These are phyloP conservation scores for Xylaria bambusicola DNA, from an alignment of 495 filamentous ascomycete genomes.

Conservation along the genomic window DNA sequence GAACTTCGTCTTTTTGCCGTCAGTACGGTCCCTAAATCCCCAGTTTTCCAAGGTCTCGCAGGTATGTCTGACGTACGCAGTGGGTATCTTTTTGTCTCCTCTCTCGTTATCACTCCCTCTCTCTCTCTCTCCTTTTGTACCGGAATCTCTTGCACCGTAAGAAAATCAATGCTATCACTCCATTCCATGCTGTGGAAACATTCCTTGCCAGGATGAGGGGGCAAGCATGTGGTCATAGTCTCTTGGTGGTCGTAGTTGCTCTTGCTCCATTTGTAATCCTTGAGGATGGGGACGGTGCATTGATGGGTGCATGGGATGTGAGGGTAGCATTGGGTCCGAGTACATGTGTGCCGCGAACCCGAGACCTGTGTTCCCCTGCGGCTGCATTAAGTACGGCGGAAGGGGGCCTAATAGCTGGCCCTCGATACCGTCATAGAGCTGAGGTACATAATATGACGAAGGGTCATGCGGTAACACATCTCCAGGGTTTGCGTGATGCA, in stretches of 20 bases:
- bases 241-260: slow-evolving; percentile 33
- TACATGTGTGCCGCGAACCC: slow-evolving; percentile 44
- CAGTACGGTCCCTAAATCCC: not conserved
- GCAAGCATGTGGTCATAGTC: slow-evolving; percentile 45
- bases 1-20: slow-evolving; percentile 1
- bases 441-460: slow-evolving; percentile 45
- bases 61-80: slow-evolving; percentile 23
- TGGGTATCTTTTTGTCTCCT: slow-evolving; percentile 31
- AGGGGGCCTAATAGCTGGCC: slow-evolving; percentile 49
- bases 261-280: slow-evolving; percentile 26
- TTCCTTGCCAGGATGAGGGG: slow-evolving; percentile 36
- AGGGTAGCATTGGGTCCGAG: slow-evolving; percentile 31
- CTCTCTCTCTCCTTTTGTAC: too few relatives aligned
- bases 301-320: slow-evolving; percentile 26
- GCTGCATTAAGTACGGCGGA: slow-evolving; percentile 48
- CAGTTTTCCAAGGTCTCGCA: slow-evolving; percentile 1
- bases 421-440: slow-evolving; percentile 49
- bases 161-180: slow-evolving; percentile 29
- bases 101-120: not conserved
- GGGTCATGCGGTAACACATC: slow-evolving; percentile 28
- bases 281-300: slow-evolving; percentile 19
- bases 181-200: slow-evolving; percentile 35
- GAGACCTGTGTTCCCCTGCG: slow-evolving; percentile 37
- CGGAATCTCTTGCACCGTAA: slow-evolving; percentile 2
- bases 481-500: slow-evolving; percentile 24